phyloP scores from a whole-genome alignment of 1,284 basidiomycete species.

The Malassezia restricta region DNA sequence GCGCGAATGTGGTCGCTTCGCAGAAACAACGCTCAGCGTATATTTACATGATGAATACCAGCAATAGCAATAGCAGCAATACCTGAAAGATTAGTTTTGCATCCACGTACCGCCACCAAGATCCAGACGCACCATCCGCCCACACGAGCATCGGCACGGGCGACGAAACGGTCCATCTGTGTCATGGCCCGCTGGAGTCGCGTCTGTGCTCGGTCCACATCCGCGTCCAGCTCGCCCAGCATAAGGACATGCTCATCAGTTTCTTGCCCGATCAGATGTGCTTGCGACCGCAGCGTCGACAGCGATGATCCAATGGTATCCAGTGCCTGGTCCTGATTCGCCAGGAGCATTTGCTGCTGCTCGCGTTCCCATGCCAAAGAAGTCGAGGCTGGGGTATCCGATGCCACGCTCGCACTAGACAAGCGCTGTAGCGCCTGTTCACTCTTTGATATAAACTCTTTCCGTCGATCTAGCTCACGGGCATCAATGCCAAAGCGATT shows the following conservation, averaged over 20 bases:
- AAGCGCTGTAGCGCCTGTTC: background rate
- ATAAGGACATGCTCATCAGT: slow-evolving; percentile 41
- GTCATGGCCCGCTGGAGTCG: slow-evolving; percentile 28
- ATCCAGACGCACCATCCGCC: slow-evolving; percentile 45
- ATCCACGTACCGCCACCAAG: slow-evolving; percentile 26
- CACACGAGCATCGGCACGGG: slow-evolving; percentile 33
- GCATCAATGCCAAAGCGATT: slow-evolving; percentile 31
- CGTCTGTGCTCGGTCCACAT: slow-evolving; percentile 35
- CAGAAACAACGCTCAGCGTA: background rate
- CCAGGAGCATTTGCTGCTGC: slow-evolving; percentile 32
- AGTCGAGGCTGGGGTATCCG: background rate
- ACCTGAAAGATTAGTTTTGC: background rate
- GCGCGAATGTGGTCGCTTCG: too few relatives aligned
- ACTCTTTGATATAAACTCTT: slow-evolving; percentile 26
- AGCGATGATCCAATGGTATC: slow-evolving; percentile 36
- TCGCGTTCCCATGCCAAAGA: slow-evolving; percentile 40
- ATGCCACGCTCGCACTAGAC: too few relatives aligned
- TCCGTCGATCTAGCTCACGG: slow-evolving; percentile 24
- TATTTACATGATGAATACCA: slow-evolving; percentile 6
- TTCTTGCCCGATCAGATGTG: slow-evolving; percentile 37
- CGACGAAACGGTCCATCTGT: slow-evolving; percentile 39
- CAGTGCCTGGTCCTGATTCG: slow-evolving; percentile 38
- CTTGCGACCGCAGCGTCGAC: slow-evolving; percentile 30
- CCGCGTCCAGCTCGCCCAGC: slow-evolving; percentile 34
- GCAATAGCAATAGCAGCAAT: slow-evolving; percentile 4